Conservation (phyloP, 2,329 filamentous ascomycete species). For the Ophiostoma piceae region DNA sequence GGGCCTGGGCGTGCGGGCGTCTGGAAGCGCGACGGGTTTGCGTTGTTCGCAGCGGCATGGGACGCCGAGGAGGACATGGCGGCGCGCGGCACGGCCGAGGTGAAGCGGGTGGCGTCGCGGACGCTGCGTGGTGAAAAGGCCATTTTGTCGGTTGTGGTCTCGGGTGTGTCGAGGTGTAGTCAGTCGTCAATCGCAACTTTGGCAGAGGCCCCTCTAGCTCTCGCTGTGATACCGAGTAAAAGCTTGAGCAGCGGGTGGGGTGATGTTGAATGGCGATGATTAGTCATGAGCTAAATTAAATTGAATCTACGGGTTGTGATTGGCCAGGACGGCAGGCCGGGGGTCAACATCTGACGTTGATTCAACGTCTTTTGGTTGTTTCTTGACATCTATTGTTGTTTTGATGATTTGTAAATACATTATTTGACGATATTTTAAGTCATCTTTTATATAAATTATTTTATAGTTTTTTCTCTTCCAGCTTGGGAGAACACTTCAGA, state of each 20-base stretch:
- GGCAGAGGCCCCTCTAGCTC: not conserved
- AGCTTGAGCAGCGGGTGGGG: slow-evolving; percentile 14
- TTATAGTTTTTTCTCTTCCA: too few relatives aligned
- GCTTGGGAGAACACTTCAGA: too few relatives aligned
- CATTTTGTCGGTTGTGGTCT: slow-evolving; percentile 18
- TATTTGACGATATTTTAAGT: too few relatives aligned
- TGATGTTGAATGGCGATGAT: slow-evolving; percentile 3
- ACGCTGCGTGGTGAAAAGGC: slow-evolving; percentile 54
- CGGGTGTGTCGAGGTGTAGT: not conserved
- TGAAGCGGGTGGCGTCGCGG: slow-evolving; percentile 75
- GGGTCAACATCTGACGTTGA: not conserved
- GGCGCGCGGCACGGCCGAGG: slow-evolving; percentile 64
- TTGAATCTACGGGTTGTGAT: not conserved
- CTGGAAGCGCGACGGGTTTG: slow-evolving; percentile 27
- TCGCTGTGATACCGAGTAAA: not conserved
- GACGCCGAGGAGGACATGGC: slow-evolving; percentile 35
- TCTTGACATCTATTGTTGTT: not conserved
- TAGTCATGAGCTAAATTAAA: not conserved
- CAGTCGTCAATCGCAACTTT: slow-evolving; percentile 7
- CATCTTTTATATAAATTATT: not conserved
- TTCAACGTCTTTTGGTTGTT: not conserved
- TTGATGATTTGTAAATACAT: too few relatives aligned
- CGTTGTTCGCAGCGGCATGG: too few relatives aligned
- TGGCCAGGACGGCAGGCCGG: not conserved
- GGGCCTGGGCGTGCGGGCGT: slow-evolving; percentile 10